Conservation (phyloP, 192 early-diverging fungal genomes). For the Spizellomyces sp. region DNA sequence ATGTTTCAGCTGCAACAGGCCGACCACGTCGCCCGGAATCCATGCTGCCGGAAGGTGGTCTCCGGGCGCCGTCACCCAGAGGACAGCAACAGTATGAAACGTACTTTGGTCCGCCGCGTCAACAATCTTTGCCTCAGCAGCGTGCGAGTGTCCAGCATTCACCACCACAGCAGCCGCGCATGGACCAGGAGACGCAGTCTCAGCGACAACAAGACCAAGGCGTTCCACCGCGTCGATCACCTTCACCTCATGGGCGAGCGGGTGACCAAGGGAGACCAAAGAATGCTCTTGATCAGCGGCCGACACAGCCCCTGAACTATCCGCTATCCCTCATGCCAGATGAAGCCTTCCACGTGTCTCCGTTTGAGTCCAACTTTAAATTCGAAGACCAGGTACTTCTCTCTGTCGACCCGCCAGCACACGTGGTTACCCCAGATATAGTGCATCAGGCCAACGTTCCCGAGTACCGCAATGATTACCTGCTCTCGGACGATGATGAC, state of each 20-base stretch:
- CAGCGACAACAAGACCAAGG: no score
- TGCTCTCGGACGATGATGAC: conserved; percentile 20
- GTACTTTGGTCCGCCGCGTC: not conserved
- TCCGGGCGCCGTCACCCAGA: not conserved
- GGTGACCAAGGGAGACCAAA: no score
- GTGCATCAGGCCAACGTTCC: not conserved
- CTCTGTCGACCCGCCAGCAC: not conserved
- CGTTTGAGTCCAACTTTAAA: not conserved
- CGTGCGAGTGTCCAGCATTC: not conserved
- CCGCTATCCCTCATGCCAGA: not conserved
- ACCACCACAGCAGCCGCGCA: no score
- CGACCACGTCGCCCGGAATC: conserved; percentile 8
- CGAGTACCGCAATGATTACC: not conserved
- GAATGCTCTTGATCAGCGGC: not conserved
- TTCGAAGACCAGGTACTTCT: not conserved
- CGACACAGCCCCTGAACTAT: not conserved
- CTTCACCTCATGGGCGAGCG: no score
- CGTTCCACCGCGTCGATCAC: no score
- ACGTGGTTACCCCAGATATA: not conserved
- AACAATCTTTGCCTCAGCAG: not conserved
- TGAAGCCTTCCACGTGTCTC: not conserved
- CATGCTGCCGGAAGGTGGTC: not conserved
- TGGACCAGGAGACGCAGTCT: no score
- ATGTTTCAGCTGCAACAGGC: conserved; percentile 8
- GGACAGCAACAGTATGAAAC: not conserved